phyloP scores from a whole-genome alignment of 176 grass and related monocot genomes.

The Themeda triandra region DNA sequence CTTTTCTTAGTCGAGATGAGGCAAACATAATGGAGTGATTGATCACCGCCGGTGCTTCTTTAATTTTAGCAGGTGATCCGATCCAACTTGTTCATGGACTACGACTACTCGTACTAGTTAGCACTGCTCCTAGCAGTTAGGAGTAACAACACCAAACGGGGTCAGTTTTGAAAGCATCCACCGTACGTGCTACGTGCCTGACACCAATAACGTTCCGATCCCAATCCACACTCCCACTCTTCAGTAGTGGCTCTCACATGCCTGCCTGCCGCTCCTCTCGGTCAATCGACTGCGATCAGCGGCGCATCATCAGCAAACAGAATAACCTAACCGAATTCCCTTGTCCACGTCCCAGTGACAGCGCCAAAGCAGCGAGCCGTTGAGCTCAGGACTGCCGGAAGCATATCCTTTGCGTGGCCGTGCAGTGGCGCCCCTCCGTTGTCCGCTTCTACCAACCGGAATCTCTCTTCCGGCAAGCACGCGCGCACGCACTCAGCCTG shows the following conservation, averaged over 20 bases:
- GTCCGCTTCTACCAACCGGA: slow-evolving; percentile 37
- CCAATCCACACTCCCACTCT: not conserved
- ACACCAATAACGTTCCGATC: too few relatives aligned
- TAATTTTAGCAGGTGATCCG: not conserved
- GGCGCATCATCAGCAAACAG: not conserved
- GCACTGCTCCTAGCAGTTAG: not conserved
- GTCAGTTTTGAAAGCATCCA: not conserved
- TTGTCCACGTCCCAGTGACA: not conserved
- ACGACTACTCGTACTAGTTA: not conserved
- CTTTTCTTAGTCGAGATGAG: not conserved
- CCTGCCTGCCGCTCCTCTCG: not conserved
- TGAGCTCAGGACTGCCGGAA: not conserved
- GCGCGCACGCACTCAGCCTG: not conserved
- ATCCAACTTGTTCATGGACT: too few relatives aligned
- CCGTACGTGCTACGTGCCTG: too few relatives aligned
- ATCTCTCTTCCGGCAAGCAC: not conserved
- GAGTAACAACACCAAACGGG: not conserved
- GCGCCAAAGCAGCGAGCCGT: slow-evolving; percentile 16
- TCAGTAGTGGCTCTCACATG: not conserved
- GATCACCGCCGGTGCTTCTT: not conserved
- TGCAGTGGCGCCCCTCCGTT: not conserved
- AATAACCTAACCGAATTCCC: not conserved
- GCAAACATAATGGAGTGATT: not conserved
- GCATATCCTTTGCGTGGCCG: not conserved
- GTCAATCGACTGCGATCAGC: not conserved